phyloP scores from a whole-genome alignment of 2,329 filamentous ascomycete species.

The Fusarium brevicatenulatum region DNA sequence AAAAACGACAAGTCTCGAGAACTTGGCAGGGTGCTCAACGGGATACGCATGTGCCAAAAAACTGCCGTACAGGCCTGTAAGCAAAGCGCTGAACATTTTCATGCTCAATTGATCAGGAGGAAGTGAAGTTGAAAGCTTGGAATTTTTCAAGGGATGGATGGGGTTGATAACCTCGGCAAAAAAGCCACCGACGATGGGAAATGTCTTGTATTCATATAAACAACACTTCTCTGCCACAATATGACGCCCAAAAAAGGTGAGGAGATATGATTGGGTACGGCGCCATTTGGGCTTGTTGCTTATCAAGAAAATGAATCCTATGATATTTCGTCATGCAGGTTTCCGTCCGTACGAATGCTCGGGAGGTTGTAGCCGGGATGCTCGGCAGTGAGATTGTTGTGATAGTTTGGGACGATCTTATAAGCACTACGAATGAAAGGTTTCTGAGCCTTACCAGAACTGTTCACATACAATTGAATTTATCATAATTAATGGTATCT shows the following conservation, averaged over 20 bases:
- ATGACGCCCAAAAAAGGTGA: neutral
- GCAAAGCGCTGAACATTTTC: neutral
- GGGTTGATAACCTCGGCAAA: slow-evolving; percentile 8
- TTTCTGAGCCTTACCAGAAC: fast-evolving
- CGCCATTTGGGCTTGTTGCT: neutral
- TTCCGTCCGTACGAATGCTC: neutral
- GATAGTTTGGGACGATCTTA: neutral
- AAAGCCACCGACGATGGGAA: neutral
- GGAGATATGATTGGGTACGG: neutral
- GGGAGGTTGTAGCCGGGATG: neutral
- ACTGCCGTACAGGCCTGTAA: neutral
- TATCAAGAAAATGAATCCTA: neutral
- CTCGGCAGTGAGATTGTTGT: neutral
- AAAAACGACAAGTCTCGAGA: slow-evolving; percentile 21
- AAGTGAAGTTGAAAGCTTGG: neutral
- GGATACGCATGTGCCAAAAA: neutral
- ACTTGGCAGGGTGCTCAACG: neutral
- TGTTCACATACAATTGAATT: fast-evolving
- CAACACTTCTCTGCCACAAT: neutral
- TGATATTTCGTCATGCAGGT: neutral
- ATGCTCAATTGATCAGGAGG: neutral
- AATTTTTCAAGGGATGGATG: neutral
- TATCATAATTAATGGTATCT: fast-evolving
- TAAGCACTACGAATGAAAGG: neutral
- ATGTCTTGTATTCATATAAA: slow-evolving; percentile 16